phyloP scores from a whole-genome alignment of 306 rosid species.

The Erythrophleum fordii region DNA sequence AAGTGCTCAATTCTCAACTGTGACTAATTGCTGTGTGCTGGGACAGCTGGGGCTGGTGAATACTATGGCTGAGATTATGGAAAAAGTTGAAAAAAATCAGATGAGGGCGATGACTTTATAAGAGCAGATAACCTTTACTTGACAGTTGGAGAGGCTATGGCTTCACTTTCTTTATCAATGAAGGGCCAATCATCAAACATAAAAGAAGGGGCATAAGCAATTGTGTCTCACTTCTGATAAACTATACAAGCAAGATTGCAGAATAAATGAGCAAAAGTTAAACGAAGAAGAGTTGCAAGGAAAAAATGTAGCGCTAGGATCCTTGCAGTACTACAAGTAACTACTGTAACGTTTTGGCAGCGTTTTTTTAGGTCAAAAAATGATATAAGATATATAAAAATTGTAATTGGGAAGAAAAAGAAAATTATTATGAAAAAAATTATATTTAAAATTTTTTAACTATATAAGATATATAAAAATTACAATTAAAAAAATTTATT shows the following conservation, averaged over 20 bases:
- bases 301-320: too few relatives aligned
- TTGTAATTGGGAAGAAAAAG: too few relatives aligned
- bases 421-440: too few relatives aligned
- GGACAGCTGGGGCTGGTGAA: conserved; percentile 86
- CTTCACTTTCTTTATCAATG: conserved; percentile 59
- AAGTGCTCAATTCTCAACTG: neutral
- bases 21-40: conserved; percentile 16
- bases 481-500: too few relatives aligned
- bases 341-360: too few relatives aligned
- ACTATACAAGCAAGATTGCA: conserved; percentile 10
- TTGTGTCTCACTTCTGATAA: conserved; percentile 9
- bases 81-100: conserved; percentile 62
- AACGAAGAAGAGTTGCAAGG: neutral
- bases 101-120: conserved; percentile 49
- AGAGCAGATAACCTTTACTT: conserved; percentile 60
- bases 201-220: conserved; percentile 31
- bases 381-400: too few relatives aligned
- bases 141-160: conserved; percentile 80
- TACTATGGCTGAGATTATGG: conserved; percentile 84
- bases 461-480: too few relatives aligned
- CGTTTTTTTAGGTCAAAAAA: too few relatives aligned
- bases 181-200: conserved; percentile 45
- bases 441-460: too few relatives aligned
- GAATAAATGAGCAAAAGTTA: conserved; percentile 16
- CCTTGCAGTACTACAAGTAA: too few relatives aligned